Evolutionary conservation across 2,329 filamentous ascomycete species (phyloP).

Genomic region (Aspergillus versicolor): DNA sequence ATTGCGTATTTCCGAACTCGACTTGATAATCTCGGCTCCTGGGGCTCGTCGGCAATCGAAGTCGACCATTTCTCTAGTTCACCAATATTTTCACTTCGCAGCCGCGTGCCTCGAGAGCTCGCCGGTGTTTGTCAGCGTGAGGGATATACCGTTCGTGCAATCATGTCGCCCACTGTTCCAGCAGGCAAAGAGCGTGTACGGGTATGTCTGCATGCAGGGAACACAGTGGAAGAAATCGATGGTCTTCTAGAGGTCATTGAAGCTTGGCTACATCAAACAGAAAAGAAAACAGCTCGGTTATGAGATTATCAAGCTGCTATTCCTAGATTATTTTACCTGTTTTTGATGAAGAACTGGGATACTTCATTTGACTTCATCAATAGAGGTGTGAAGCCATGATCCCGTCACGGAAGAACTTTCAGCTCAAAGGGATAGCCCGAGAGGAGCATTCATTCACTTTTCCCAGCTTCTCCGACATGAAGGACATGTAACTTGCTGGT

Average conservation of each 20-base stretch:
- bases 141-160: slow-evolving; percentile 63
- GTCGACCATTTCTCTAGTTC: slow-evolving; percentile 51
- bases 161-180: slow-evolving; percentile 68
- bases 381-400: not conserved
- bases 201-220: slow-evolving; percentile 67
- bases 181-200: slow-evolving; percentile 62
- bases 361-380: not conserved
- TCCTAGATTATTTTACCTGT: not conserved
- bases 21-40: slow-evolving; percentile 40
- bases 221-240: slow-evolving; percentile 58
- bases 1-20: slow-evolving; percentile 47
- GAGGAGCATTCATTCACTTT: not conserved
- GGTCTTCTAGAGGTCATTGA: slow-evolving; percentile 51
- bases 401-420: not conserved
- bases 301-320: not conserved
- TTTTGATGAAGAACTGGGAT: not conserved
- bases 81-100: slow-evolving; percentile 65
- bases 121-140: slow-evolving; percentile 59
- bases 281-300: slow-evolving; percentile 15
- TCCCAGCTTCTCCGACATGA: slow-evolving; percentile 14
- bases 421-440: not conserved
- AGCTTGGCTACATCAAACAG: slow-evolving; percentile 44
- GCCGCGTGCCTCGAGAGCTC: slow-evolving; percentile 56
- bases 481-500: slow-evolving; percentile 13
- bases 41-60: slow-evolving; percentile 32